These are phyloP conservation scores for Sarcomyxa edulis DNA, from an alignment of 768 basidiomycete species.

Conservation along the genomic window DNA sequence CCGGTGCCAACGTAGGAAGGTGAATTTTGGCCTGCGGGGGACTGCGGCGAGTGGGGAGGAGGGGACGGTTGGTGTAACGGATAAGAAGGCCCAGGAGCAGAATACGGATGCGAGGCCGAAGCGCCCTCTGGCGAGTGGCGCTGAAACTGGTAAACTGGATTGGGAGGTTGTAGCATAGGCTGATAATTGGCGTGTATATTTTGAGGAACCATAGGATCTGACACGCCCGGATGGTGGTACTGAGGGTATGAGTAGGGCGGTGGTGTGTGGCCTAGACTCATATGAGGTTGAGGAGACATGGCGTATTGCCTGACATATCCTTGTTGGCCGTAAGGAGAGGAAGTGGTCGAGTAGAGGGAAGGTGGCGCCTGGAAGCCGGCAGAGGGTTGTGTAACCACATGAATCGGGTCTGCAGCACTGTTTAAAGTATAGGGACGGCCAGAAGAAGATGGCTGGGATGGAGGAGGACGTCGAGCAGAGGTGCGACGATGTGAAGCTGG, in stretches of 20 bases:
- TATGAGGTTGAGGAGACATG: slow-evolving; percentile 35
- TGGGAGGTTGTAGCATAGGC: slow-evolving; percentile 31
- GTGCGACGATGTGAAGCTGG: slow-evolving; percentile 18
- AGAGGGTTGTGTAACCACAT: slow-evolving; percentile 6
- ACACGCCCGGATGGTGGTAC: slow-evolving; percentile 27
- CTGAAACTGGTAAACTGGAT: slow-evolving; percentile 34
- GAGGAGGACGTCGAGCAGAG: slow-evolving; percentile 19
- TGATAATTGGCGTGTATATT: slow-evolving; percentile 36
- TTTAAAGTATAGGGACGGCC: slow-evolving; percentile 4
- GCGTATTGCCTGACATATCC: slow-evolving; percentile 41
- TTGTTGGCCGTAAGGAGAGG: slow-evolving; percentile 26
- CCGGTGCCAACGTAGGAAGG: slow-evolving; percentile 19
- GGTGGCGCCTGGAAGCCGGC: slow-evolving; percentile 16
- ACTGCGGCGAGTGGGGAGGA: slow-evolving; percentile 17
- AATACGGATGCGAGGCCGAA: slow-evolving; percentile 9
- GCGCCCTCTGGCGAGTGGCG: slow-evolving; percentile 15
- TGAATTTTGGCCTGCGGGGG: slow-evolving; percentile 17
- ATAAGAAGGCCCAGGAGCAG: slow-evolving; percentile 16
- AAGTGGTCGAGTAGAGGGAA: slow-evolving; percentile 20
- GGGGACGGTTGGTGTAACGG: slow-evolving; percentile 19
- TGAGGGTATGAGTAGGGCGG: slow-evolving; percentile 29
- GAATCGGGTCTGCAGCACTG: background rate
- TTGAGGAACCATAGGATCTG: slow-evolving; percentile 26
- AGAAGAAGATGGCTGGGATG: slow-evolving; percentile 12
- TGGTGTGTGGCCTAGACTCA: slow-evolving; percentile 30